Base-by-base conservation (phyloP, 1,284 basidiomycete species). In the Fomitopsis schrenkii region DNA sequence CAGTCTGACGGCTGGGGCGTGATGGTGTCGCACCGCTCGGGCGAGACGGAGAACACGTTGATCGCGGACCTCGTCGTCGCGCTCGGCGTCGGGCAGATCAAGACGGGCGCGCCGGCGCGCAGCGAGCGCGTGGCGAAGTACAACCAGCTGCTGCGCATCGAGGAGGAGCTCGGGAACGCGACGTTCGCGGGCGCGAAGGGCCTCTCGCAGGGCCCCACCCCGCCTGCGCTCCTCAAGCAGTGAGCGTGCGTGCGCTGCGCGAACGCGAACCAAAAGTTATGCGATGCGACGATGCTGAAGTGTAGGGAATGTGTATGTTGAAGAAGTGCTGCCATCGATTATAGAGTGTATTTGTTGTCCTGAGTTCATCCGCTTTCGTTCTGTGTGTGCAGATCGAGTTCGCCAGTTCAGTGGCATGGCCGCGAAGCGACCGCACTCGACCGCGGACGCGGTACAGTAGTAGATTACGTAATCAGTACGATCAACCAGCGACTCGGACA, bases 21-120 rank as follows among this genome's bases (percentile, higher is more conserved):
- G 80, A 99, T 99, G 97, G 93, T 97, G 76, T 98, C 96, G 66
- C 97, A 99, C 87, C 95, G 97, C 71, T 95, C 91, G 66, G 97
- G 97, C 76, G 96, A 98, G 83, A 94, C 94, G 46, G 93, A 94
- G 80, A 95, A 95, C 80, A 97, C 94, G 63, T 87, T 97, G 78
- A 99, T 99, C 73, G 94, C 97, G 68, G 97, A 99, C 80, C 90
- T 99, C 67, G 89, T 90, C 65, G 95, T 99, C 69, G 97, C 91
- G 62, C 94, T 98, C 70, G 93, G 93, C 68, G 85, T 84, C 61
- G 96, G 96, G 69, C 93, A 97, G 80, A 98, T 98, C 87, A 98
- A 99, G 90, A 97, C 97, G 60, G 97, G 97, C 82, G 95, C 95
- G 53, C 95, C 95, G 36, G 94, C 94, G 67, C 86, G 95, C 68